Conservation (phyloP, 208 protist genomes). For the Pavlovales sp. region DNA sequence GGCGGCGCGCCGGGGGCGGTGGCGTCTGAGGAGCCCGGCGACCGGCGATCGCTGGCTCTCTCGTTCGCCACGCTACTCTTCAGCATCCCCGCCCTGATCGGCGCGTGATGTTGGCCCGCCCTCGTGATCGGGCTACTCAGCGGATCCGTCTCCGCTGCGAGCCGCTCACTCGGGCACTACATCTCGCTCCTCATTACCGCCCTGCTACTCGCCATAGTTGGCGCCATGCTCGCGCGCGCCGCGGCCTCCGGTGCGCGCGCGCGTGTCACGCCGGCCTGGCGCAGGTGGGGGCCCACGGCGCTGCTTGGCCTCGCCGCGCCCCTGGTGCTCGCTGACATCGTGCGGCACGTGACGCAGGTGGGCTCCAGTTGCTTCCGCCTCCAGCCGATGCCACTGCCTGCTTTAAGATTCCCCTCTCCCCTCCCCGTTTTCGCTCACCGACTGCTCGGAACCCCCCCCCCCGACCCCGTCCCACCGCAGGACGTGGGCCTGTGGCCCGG, state of each 20-base stretch:
- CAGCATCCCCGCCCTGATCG: conserved; percentile 11
- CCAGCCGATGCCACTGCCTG: too few relatives aligned
- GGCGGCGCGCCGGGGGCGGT: too few relatives aligned
- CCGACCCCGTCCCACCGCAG: too few relatives aligned
- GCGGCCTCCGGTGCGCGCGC: too few relatives aligned
- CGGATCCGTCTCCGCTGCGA: not conserved
- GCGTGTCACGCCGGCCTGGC: not conserved
- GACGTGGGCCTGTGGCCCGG: not conserved
- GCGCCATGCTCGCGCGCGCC: not conserved
- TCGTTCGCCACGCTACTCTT: not conserved
- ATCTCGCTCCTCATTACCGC: not conserved
- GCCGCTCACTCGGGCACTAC: not conserved
- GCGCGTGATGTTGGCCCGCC: conserved; percentile 20
- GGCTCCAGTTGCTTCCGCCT: too few relatives aligned
- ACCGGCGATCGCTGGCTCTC: not conserved
- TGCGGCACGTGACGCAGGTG: not conserved
- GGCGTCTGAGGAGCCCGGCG: too few relatives aligned
- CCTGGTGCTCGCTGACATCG: not conserved
- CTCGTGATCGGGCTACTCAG: conserved; percentile 10
- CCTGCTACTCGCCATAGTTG: not conserved
- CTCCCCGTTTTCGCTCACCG: too few relatives aligned
- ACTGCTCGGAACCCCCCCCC: too few relatives aligned
- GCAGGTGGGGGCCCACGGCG: not conserved
- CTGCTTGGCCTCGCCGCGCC: not conserved
- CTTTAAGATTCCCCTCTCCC: too few relatives aligned